Base-by-base conservation (phyloP, 1,284 basidiomycete genomes). In the Rhodotorula sp. region DNA sequence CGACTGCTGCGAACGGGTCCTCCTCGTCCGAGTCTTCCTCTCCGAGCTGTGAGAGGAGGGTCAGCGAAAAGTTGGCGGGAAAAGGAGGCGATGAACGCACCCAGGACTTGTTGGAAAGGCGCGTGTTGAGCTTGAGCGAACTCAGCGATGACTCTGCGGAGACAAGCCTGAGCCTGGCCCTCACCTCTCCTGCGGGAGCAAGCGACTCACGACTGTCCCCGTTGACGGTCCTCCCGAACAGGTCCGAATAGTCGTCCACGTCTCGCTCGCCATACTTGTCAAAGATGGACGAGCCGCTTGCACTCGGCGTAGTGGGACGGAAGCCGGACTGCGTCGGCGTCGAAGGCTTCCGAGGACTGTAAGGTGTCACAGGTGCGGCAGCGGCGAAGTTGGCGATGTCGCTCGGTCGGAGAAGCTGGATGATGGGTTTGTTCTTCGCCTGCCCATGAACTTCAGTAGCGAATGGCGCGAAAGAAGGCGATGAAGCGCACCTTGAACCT, bases 71-170 rank as follows among this genome's bases (percentile, higher is more conserved):
- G 34, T 9, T 36, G 7, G 15, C 15, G 27, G 9, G 22, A 27
- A 34, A 5, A 10, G 11, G n/a, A 11, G 24, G 22, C 17, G 46
- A 20, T 36, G 60, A 67, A 48, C 85, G 27, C 78, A 90, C 88
- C 91, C 91, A 94, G 30, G 91, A 92, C 79, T 87, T 89, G 79
- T 89, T 92, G 30, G 92, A 92, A 53, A 94, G 80, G 63, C 90
- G 82, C 2, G 91, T 92, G 73, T 89, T 92, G 64, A 97, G 84
- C 77, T 92, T 89, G 59, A 94, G 78, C 0, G 88, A 88, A 53
- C 88, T 87, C 77, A 87, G 84, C 2, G 85, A 11, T 8, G 39
- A 15, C 22, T 54, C 87, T 24, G 84, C 87, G 88, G 49, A 36
- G n/a, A n/a, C n/a, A n/a, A n/a, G n/a, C n/a, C 68, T 58, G 59